Evolutionary conservation across 768 basidiomycete genomes (phyloP).

Genomic region (Gymnopilus dilepis): DNA sequence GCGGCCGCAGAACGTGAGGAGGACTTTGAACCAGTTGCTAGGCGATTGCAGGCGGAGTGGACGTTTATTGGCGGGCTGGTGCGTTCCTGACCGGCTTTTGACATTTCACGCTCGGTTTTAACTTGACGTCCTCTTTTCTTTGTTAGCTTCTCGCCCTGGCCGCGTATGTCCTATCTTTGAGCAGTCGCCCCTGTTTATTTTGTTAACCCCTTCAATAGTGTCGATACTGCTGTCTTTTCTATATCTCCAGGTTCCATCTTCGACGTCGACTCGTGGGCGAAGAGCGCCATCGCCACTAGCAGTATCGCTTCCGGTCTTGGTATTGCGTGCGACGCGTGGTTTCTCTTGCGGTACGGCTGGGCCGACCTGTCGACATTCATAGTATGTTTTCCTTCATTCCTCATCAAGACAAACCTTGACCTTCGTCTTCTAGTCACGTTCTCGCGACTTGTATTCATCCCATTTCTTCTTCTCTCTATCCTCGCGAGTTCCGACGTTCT

Average conservation of each 20-base stretch:
- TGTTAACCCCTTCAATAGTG: constrained; percentile 28
- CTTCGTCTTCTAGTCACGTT: constrained; percentile 42
- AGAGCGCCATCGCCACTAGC: constrained; percentile 58
- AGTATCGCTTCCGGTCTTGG: constrained; percentile 69
- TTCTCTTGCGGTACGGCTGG: constrained; percentile 66
- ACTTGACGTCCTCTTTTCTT: background rate
- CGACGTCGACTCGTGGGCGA: constrained; percentile 49
- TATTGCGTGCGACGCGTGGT: constrained; percentile 67
- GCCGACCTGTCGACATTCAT: constrained; percentile 56
- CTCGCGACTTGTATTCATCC: constrained; percentile 60
- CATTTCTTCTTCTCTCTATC: constrained; percentile 76
- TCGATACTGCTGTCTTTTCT: constrained; percentile 66
- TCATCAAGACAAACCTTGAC: background rate
- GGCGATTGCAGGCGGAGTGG: constrained; percentile 64
- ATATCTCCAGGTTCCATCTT: constrained; percentile 61
- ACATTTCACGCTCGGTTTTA: background rate
- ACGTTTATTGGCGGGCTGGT: constrained; percentile 67
- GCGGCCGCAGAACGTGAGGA: constrained; percentile 49
- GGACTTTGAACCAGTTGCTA: constrained; percentile 56
- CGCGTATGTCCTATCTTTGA: constrained; percentile 43
- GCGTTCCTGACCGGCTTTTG: constrained; percentile 26
- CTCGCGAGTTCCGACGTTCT: constrained; percentile 65
- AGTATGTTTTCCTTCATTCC: constrained; percentile 39
- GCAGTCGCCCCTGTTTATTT: background rate
- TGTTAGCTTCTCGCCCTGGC: constrained; percentile 62